These are phyloP conservation scores for Mycena olivaceomarginata DNA, from an alignment of 768 basidiomycete genomes.

Conservation along the genomic window DNA sequence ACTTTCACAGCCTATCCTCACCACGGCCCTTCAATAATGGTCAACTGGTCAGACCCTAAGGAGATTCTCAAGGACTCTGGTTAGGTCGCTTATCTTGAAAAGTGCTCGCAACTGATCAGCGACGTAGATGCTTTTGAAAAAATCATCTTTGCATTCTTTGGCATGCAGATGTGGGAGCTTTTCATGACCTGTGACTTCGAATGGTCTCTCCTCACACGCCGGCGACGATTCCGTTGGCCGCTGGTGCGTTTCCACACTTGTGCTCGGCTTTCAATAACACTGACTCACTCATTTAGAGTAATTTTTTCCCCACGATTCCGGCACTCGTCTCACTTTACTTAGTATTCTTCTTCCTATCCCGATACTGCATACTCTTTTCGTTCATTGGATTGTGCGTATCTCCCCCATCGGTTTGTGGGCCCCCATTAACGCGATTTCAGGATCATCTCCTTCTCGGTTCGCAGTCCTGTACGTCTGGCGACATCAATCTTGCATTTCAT, in stretches of 20 bases:
- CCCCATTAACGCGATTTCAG: conserved; percentile 56
- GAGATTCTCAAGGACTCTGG: conserved; percentile 67
- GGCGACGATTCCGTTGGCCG: conserved; percentile 80
- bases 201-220: conserved; percentile 75
- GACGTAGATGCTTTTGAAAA: conserved; percentile 73
- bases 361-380: conserved; percentile 83
- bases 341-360: conserved; percentile 82
- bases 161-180: conserved; percentile 82
- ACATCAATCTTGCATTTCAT: conserved; percentile 28
- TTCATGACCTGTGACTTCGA: conserved; percentile 80
- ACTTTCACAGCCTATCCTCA: background rate
- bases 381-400: conserved; percentile 77
- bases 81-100: conserved; percentile 41
- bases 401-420: background rate
- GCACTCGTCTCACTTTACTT: conserved; percentile 22
- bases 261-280: background rate
- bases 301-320: conserved; percentile 20
- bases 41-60: conserved; percentile 68
- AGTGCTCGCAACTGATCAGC: background rate
- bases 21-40: conserved; percentile 57
- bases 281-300: conserved; percentile 41
- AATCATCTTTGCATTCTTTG: conserved; percentile 78
- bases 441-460: conserved; percentile 74
- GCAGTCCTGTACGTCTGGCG: conserved; percentile 60
- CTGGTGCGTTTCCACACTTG: conserved; percentile 66